Evolutionary conservation across 129 eudicot species (phyloP).

Genomic region (Flaveria sonorensis): DNA sequence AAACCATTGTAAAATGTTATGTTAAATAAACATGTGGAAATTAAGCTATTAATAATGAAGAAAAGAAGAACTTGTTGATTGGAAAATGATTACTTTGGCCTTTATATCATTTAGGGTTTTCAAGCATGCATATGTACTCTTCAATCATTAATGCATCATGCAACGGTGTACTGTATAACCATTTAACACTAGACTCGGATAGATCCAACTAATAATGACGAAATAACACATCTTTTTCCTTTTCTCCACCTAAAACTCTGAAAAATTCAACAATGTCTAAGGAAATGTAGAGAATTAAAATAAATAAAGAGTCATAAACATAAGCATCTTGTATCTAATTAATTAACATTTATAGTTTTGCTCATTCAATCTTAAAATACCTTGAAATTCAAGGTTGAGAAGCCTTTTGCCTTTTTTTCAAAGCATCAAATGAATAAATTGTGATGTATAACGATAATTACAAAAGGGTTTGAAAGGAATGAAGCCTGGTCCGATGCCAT

Average conservation of each 20-base stretch:
- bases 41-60: not conserved
- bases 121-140: conserved; percentile 34
- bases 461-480: conserved; percentile 85
- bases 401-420: not conserved
- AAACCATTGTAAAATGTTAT: conserved; percentile 3
- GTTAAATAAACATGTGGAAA: not conserved
- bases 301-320: not conserved
- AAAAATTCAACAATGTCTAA: not conserved
- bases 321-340: not conserved
- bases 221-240: conserved; percentile 13
- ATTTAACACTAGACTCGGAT: not conserved
- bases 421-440: not conserved
- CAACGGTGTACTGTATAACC: conserved; percentile 24
- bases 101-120: conserved; percentile 29
- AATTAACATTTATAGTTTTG: not conserved
- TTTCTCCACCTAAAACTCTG: not conserved
- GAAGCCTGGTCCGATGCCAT: conserved; percentile 99
- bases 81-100: conserved; percentile 27
- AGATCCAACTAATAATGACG: conserved; percentile 36
- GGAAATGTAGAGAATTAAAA: not conserved
- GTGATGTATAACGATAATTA: not conserved
- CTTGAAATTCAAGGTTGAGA: conserved; percentile 14
- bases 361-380: conserved; percentile 2
- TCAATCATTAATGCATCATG: conserved; percentile 34
- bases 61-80: conserved; percentile 23